These are phyloP conservation scores for Garcia nutans DNA, from an alignment of 345 rosid species.

Conservation along the genomic window DNA sequence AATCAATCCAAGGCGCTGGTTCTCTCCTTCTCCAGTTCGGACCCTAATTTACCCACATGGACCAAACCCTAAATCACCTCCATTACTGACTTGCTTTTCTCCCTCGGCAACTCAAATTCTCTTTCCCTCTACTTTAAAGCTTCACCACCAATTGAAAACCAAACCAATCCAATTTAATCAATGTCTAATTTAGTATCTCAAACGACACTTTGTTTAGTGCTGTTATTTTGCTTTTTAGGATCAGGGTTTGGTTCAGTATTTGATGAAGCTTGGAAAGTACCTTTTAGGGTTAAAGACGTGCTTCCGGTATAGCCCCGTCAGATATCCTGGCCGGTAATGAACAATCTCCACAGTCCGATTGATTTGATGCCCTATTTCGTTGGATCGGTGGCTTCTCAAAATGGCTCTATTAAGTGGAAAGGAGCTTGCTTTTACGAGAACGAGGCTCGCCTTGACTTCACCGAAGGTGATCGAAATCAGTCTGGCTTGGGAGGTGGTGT, in stretches of 20 bases:
- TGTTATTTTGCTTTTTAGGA: conserved; percentile 13
- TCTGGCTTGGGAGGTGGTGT: conserved; percentile 81
- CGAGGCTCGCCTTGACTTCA: conserved; percentile 72
- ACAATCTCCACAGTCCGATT: conserved; percentile 78
- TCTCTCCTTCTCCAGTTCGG: background rate
- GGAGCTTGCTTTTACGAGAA: conserved; percentile 89
- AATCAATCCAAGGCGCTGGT: background rate
- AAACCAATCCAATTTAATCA: background rate
- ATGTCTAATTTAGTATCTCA: conserved; percentile 4
- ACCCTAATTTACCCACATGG: background rate
- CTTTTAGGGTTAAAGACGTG: conserved; percentile 70
- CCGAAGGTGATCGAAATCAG: conserved; percentile 49
- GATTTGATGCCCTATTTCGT: conserved; percentile 83
- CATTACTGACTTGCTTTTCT: background rate
- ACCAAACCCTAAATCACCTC: background rate
- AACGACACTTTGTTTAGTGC: background rate
- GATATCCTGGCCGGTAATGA: conserved; percentile 90
- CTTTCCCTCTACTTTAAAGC: background rate
- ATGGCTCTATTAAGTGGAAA: conserved; percentile 71
- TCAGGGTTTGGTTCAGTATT: conserved; percentile 17
- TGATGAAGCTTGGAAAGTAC: conserved; percentile 53
- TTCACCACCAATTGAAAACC: background rate
- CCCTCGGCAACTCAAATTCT: background rate
- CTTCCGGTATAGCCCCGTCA: conserved; percentile 84
- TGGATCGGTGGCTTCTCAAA: conserved; percentile 66